Evolutionary conservation across 2,329 filamentous ascomycete genomes (phyloP), one percentile per base, ranked within the genome.

Genomic region (Bipolaris sorokiniana): DNA sequence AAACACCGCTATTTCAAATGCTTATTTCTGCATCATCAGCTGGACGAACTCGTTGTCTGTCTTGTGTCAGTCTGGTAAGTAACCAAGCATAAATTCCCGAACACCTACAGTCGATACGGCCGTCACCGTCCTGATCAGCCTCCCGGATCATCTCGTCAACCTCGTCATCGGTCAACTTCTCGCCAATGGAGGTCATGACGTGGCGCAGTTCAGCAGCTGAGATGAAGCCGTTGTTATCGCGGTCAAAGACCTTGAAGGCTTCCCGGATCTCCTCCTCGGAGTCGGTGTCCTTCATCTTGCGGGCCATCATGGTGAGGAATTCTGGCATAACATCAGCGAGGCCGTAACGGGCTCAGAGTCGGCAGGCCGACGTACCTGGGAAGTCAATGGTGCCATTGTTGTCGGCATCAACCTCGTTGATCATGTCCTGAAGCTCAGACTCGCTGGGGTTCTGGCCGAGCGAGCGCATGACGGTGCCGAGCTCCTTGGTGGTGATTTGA

Each of bases 361-460:
- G 16, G 41, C 23, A 18, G 26, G 10, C 11, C 23, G 23, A 15
- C 56, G 59, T 75, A 85, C 84, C 84, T 54, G 86, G 82, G 73
- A 88, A 87, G 72, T 87, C 85, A 69, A 88, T 87, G 65, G 84
- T 85, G 73, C 86, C 86, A 66, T 85, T 86, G 73, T 86, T 85
- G 78, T 88, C 85, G 64, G 82, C 79, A 65, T 88, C 86, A 61
- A 51, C 85, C 76, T 88, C 86, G 77, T 86, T 86, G 78, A 88
- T 86, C 79, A 88, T 86, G 74, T 88, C 85, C 72, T 86, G 82
- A 51, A 88, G 80, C 76, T 88, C 86, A 54, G 82, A 81, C 63
- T 86, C 83, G 76, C 82, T 84, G 58, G 86, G 84, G 74, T 86
- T 86, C 69, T 87, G 83, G 68, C 85, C 85, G 37, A 88, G 83